phyloP scores from a whole-genome alignment of 78 protist species.

The Paratrimastix pyriformis region DNA sequence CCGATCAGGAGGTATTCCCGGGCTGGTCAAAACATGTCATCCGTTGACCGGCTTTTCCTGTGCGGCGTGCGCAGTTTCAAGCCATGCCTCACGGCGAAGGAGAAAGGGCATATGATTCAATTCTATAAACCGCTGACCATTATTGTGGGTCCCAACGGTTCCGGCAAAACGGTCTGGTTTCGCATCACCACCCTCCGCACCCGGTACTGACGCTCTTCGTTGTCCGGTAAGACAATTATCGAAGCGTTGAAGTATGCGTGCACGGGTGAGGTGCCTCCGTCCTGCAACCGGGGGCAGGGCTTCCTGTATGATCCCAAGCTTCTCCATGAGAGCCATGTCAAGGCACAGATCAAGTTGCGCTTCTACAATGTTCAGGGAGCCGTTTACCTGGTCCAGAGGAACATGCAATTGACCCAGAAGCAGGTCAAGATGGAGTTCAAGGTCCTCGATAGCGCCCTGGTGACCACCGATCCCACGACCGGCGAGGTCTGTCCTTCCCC shows the following conservation, averaged over 20 bases:
- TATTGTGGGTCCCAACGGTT: conserved; percentile 91
- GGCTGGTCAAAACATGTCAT: conserved; percentile 62
- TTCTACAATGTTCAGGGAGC: conserved; percentile 36
- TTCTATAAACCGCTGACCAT: conserved; percentile 79
- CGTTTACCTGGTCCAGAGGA: conserved; percentile 7
- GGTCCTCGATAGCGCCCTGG: conserved; percentile 30
- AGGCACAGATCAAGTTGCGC: conserved; percentile 78
- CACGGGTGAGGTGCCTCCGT: conserved; percentile 91
- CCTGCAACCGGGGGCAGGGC: conserved; percentile 52
- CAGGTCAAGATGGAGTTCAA: conserved; percentile 32
- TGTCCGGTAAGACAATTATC: conserved; percentile 83
- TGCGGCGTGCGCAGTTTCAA: conserved; percentile 69
- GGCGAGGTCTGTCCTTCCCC: conserved; percentile 3
- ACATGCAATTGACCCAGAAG: conserved; percentile 30
- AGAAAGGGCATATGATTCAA: conserved; percentile 35
- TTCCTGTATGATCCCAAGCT: conserved; percentile 81
- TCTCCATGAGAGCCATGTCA: conserved; percentile 42
- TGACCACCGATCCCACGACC: conserved; percentile 14
- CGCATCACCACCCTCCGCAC: too few species aligned
- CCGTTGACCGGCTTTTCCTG: conserved; percentile 52
- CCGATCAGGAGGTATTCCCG: too few species aligned
- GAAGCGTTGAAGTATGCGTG: conserved; percentile 75
- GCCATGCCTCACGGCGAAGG: too few species aligned
- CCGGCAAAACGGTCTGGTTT: conserved; percentile 84
- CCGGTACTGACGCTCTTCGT: too few species aligned